Evolutionary conservation across 1,139 yeast genomes (phyloP).

Genomic region (Saccharomyces hybrid): DNA sequence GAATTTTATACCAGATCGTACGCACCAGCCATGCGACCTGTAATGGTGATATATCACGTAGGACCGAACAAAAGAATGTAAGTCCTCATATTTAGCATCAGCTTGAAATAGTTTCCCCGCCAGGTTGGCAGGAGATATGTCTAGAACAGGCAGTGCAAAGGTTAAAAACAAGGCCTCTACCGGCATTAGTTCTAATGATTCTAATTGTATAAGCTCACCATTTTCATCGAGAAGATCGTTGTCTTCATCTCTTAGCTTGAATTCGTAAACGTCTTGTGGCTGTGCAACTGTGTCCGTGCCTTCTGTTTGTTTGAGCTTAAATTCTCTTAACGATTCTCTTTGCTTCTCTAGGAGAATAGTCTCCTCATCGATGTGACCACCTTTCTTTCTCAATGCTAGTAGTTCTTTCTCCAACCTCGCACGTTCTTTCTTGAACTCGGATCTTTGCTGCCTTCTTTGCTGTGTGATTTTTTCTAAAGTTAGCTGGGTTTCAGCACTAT

Average conservation of each 20-base stretch:
- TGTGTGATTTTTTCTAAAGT: slow-evolving; percentile 71
- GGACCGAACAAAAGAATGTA: slow-evolving; percentile 17
- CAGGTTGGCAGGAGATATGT: slow-evolving; percentile 14
- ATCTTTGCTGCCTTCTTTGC: slow-evolving; percentile 63
- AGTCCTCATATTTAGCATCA: slow-evolving; percentile 10
- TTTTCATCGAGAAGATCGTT: slow-evolving; percentile 38
- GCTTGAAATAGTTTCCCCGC: slow-evolving; percentile 8
- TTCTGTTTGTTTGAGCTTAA: slow-evolving; percentile 32
- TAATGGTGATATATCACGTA: slow-evolving; percentile 82
- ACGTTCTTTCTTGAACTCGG: slow-evolving; percentile 57
- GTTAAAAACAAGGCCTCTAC: slow-evolving; percentile 66
- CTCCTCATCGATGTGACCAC: slow-evolving; percentile 28
- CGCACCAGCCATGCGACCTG: slow-evolving; percentile 92
- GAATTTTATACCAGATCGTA: slow-evolving; percentile 81
- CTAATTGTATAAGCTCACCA: slow-evolving; percentile 42
- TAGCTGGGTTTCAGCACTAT: slow-evolving; percentile 29
- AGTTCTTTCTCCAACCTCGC: slow-evolving; percentile 32
- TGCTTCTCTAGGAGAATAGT: slow-evolving; percentile 27
- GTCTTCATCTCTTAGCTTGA: slow-evolving; percentile 34
- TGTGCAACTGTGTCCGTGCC: not conserved
- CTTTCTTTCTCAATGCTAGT: slow-evolving; percentile 30
- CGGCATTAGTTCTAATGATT: slow-evolving; percentile 65
- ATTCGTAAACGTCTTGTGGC: slow-evolving; percentile 11
- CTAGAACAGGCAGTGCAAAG: slow-evolving; percentile 39
- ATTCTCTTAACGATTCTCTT: slow-evolving; percentile 25